A percentile compares a stretch with the other conserved stretches of the same genome.
These are phyloP conservation scores for Apiotrichum laibachii DNA, from an alignment of 1,284 basidiomycete genomes.

Conservation along the genomic window DNA sequence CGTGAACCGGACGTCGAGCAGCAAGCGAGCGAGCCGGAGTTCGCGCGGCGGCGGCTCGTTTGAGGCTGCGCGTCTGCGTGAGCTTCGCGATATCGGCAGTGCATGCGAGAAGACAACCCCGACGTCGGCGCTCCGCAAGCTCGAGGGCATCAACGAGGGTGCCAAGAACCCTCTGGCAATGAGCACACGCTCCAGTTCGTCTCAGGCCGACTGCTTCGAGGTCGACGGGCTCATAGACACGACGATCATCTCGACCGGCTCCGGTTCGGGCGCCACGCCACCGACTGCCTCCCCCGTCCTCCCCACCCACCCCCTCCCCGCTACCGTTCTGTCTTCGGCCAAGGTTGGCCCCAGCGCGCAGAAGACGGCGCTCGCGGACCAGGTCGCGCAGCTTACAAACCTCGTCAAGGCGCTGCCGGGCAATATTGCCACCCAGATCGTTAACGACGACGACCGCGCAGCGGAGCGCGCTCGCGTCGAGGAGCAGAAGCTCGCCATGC, in stretches of 20 bases:
- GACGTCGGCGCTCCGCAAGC: conserved; percentile 8
- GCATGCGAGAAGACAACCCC: conserved; percentile 5
- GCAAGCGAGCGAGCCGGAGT: conserved; percentile 12
- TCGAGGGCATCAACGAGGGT: conserved; percentile 10
- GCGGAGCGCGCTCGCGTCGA: conserved; percentile 5
- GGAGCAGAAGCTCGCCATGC: conserved; percentile 6
- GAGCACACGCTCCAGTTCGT: neutral
- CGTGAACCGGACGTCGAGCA: conserved; percentile 3
- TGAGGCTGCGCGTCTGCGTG: conserved; percentile 1
- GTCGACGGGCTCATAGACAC: conserved; percentile 6
- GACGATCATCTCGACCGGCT: neutral
- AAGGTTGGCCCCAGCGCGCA: neutral
- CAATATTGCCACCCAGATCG: conserved; percentile 1
- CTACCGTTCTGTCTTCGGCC: no score
- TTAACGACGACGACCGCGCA: conserved; percentile 1
- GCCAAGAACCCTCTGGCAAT: neutral
- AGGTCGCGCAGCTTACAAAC: conserved; percentile 7
- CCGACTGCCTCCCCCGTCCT: neutral
- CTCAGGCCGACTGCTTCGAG: neutral
- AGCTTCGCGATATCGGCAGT: conserved; percentile 1
- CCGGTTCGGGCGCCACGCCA: neutral
- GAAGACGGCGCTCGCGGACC: conserved; percentile 4
- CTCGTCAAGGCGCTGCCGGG: conserved; percentile 10
- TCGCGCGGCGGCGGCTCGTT: neutral
- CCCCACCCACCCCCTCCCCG: neutral